A percentile compares a stretch with the other conserved stretches of the same genome.
phyloP scores from a whole-genome alignment of 768 basidiomycete genomes.

The Agrocybe chaxingu region DNA sequence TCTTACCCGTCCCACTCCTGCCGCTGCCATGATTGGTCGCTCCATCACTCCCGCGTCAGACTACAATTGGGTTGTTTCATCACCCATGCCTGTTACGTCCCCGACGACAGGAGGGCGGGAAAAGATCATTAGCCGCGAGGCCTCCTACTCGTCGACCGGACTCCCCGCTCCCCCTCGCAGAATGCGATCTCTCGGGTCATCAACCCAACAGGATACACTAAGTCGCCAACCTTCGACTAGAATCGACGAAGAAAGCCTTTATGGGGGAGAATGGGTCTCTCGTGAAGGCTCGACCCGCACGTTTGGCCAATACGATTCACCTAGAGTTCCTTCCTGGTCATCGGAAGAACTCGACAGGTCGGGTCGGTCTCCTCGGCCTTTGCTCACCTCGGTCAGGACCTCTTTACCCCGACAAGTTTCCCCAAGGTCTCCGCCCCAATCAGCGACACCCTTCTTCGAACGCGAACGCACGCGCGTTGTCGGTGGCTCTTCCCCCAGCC shows the following conservation, averaged over 20 bases:
- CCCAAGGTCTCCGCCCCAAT: constrained; percentile 4
- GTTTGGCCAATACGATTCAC: constrained; percentile 13
- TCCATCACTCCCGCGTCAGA: constrained; percentile 23
- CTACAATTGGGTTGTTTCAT: constrained; percentile 18
- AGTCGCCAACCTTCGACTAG: not conserved
- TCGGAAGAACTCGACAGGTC: constrained; percentile 12
- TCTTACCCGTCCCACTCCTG: constrained; percentile 13
- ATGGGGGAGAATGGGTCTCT: constrained; percentile 4
- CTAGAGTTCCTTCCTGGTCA: constrained; percentile 9
- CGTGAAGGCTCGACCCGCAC: constrained; percentile 17
- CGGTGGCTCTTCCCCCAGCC: not conserved
- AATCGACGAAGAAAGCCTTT: not conserved
- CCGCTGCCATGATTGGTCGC: constrained; percentile 17
- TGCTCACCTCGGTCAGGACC: constrained; percentile 11
- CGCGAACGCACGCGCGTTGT: not conserved
- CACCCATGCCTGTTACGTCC: constrained; percentile 14
- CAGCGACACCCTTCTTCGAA: constrained; percentile 1
- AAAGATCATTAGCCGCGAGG: constrained; percentile 21
- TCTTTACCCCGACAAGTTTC: constrained; percentile 5
- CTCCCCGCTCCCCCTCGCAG: constrained; percentile 36
- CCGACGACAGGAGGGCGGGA: constrained; percentile 7
- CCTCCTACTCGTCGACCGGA: constrained; percentile 20
- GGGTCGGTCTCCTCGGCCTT: constrained; percentile 12
- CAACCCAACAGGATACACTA: constrained; percentile 3
- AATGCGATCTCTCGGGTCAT: constrained; percentile 3